Percentiles rank a stretch among this genome's conserved stretches.
phyloP scores from a whole-genome alignment of 495 filamentous ascomycete species.

The Pyrenula aspistea region DNA sequence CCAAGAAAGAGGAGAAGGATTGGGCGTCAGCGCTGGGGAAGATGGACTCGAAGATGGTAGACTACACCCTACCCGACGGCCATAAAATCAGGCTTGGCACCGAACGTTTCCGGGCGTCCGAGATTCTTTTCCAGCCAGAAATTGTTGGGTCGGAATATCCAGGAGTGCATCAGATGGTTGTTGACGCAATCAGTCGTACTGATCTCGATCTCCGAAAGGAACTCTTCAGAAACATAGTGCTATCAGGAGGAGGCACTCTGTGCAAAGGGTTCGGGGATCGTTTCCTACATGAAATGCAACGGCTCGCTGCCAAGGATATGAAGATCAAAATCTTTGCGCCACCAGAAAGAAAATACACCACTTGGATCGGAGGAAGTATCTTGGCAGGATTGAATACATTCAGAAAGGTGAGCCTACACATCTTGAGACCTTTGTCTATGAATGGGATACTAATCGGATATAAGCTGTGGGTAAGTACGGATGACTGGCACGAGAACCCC shows the following conservation, averaged over 20 bases:
- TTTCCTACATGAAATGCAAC: constrained; percentile 80
- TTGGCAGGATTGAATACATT: constrained; percentile 95
- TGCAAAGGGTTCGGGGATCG: constrained; percentile 92
- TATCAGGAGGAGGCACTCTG: constrained; percentile 88
- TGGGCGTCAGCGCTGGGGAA: constrained; percentile 42
- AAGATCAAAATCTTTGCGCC: constrained; percentile 97
- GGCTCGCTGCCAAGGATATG: constrained; percentile 95
- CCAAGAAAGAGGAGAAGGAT: constrained; percentile 91
- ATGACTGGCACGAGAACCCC: constrained; percentile 99
- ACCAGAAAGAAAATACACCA: constrained; percentile 94
- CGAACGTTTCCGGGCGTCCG: constrained; percentile 89
- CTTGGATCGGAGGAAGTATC: constrained; percentile 98
- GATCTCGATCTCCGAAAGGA: constrained; percentile 93
- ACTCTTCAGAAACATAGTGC: constrained; percentile 89
- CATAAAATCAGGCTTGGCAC: constrained; percentile 83
- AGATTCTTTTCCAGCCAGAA: constrained; percentile 96
- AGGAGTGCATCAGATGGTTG: constrained; percentile 93
- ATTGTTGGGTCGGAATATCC: constrained; percentile 95
- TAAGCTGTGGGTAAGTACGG: constrained; percentile 98
- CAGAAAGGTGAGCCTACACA: constrained; percentile 60
- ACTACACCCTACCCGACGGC: constrained; percentile 86
- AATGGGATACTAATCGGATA: background rate
- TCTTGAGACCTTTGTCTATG: background rate
- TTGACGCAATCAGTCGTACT: constrained; percentile 92
- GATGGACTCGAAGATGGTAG: constrained; percentile 55